A percentile compares a stretch with the other conserved stretches of the same genome.
phyloP scores from a whole-genome alignment of 495 filamentous ascomycete genomes.

The Sabuloglossum arenarium region DNA sequence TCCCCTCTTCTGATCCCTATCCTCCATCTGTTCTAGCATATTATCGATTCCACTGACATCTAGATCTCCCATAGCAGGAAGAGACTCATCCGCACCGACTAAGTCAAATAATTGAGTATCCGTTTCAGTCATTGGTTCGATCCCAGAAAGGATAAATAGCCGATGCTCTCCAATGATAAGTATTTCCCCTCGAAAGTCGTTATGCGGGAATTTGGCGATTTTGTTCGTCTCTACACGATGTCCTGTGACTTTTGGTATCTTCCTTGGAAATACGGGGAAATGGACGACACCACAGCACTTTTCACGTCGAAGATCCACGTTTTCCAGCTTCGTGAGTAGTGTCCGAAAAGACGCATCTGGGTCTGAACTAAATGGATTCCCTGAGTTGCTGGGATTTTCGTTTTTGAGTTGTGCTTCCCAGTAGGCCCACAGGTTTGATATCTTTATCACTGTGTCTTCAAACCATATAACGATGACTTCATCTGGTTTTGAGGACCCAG shows the following conservation, averaged over 20 bases:
- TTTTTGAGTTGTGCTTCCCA: conserved; percentile 10
- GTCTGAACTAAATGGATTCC: conserved; percentile 7
- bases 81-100: neutral
- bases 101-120: neutral
- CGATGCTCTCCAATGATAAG: conserved; percentile 15
- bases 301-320: neutral
- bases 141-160: conserved; percentile 13
- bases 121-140: neutral
- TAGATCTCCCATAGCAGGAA: conserved; percentile 24
- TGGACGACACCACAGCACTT: neutral
- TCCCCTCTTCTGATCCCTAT: conserved; percentile 4
- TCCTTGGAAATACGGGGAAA: neutral
- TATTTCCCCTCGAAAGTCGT: conserved; percentile 9
- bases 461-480: conserved; percentile 22
- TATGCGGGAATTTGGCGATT: neutral
- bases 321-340: neutral
- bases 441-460: conserved; percentile 14
- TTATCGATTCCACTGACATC: conserved; percentile 32
- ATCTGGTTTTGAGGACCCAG: neutral
- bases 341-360: conserved; percentile 4
- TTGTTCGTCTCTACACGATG: neutral
- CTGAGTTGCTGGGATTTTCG: conserved; percentile 10
- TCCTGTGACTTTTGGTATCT: neutral
- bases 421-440: conserved; percentile 16
- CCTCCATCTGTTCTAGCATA: conserved; percentile 25